Evolutionary conservation across 2,329 filamentous ascomycete species (phyloP).

Genomic region (Neocucurbitaria cava): DNA sequence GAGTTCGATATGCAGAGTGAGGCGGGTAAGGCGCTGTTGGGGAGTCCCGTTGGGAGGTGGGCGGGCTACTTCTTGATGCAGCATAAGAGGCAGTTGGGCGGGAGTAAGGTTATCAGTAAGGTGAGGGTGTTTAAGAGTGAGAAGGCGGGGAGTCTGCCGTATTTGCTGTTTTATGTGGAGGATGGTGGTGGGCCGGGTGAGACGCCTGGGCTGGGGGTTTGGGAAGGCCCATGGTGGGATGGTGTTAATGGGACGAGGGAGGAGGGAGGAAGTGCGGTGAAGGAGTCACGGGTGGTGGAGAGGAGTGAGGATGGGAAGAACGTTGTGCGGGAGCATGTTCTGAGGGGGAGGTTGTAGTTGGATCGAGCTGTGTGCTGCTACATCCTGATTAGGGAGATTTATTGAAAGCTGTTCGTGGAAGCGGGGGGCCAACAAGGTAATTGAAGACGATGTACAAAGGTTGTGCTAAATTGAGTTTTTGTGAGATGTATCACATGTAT

Average conservation of each 20-base stretch:
- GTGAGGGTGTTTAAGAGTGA: constrained; percentile 19
- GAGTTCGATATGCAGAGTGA: constrained; percentile 23
- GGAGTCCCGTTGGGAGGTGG: constrained; percentile 19
- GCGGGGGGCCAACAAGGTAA: too few species aligned
- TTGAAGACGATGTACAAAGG: too few species aligned
- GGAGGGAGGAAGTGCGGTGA: not conserved
- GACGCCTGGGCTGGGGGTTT: too few species aligned
- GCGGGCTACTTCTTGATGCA: constrained; percentile 22
- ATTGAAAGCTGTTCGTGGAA: too few species aligned
- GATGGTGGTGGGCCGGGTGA: too few species aligned
- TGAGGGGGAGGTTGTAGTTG: not conserved
- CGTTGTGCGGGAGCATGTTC: constrained; percentile 8
- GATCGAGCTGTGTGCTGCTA: too few species aligned
- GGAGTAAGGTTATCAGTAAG: constrained; percentile 13
- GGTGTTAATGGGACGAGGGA: too few species aligned
- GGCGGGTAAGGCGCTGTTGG: constrained; percentile 23
- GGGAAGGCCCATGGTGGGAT: too few species aligned
- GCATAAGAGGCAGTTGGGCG: constrained; percentile 18
- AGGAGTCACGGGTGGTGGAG: not conserved
- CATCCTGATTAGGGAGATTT: too few species aligned
- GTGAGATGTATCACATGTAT: not conserved
- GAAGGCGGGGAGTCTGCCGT: constrained; percentile 14
- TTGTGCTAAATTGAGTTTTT: not conserved
- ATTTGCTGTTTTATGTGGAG: constrained; percentile 23
- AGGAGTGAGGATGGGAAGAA: constrained; percentile 3